These are phyloP conservation scores for Pichia paraexigua DNA, from an alignment of 805 yeast genomes.

Conservation along the genomic window DNA sequence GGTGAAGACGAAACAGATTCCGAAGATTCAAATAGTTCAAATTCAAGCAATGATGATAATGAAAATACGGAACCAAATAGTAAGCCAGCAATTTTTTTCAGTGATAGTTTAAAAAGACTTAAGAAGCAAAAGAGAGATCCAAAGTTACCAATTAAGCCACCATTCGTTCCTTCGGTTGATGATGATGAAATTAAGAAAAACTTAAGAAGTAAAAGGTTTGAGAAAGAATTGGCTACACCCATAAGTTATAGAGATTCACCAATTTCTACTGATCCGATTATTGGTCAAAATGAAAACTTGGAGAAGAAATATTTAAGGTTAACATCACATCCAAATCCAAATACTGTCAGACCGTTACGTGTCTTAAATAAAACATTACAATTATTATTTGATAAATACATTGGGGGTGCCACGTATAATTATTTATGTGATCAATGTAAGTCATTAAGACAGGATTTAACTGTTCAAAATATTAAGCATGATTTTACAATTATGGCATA, in stretches of 20 bases:
- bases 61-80: background rate
- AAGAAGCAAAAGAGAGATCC: constrained; percentile 4
- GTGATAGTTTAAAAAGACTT: constrained; percentile 4
- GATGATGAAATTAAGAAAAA: background rate
- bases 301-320: constrained; percentile 78
- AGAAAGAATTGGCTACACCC: constrained; percentile 23
- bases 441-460: constrained; percentile 85
- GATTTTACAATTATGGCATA: constrained; percentile 73
- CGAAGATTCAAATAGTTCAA: constrained; percentile 1
- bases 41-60: background rate
- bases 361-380: constrained; percentile 53
- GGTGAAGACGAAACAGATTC: constrained; percentile 14
- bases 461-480: constrained; percentile 80
- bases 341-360: constrained; percentile 63
- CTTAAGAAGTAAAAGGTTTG: constrained; percentile 42
- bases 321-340: constrained; percentile 89
- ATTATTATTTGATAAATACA: constrained; percentile 45
- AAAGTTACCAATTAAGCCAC: background rate
- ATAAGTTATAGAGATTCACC: constrained; percentile 4
- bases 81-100: background rate
- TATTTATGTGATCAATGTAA: constrained; percentile 86
- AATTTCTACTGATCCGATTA: constrained; percentile 21
- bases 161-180: background rate
- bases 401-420: constrained; percentile 48
- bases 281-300: constrained; percentile 58